Percentiles rank a stretch among this genome's conserved stretches.
phyloP scores from a whole-genome alignment of 768 basidiomycete species.

The Cubamyces sp. region DNA sequence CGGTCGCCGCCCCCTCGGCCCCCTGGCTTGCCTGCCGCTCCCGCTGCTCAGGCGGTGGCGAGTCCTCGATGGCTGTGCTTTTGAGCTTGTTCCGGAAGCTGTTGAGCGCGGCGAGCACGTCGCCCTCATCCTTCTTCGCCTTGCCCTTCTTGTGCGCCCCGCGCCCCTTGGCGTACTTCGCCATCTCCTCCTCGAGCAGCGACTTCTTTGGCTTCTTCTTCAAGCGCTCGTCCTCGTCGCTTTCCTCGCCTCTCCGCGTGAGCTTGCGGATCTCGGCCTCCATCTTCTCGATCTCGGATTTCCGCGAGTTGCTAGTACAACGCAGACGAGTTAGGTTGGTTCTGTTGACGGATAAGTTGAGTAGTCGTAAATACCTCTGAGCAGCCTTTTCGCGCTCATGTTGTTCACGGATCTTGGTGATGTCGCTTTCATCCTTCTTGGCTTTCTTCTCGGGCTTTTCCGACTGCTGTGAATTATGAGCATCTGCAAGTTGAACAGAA shows the following conservation, averaged over 20 bases:
- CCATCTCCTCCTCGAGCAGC: constrained; percentile 77
- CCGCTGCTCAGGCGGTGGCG: constrained; percentile 24
- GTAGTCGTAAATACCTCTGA: constrained; percentile 51
- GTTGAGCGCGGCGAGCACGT: constrained; percentile 67
- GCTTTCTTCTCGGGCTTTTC: constrained; percentile 36
- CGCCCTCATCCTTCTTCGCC: constrained; percentile 66
- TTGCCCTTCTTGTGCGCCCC: constrained; percentile 58
- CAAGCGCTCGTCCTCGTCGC: constrained; percentile 52
- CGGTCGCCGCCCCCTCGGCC: constrained; percentile 22
- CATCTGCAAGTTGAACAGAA: not conserved
- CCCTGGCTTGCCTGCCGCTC: constrained; percentile 16
- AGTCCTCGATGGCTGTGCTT: constrained; percentile 33
- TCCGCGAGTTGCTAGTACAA: constrained; percentile 57
- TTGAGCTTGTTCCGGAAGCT: constrained; percentile 76
- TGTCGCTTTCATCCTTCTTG: constrained; percentile 51
- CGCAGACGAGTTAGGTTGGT: not conserved
- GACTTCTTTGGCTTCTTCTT: constrained; percentile 70
- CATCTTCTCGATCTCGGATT: constrained; percentile 83
- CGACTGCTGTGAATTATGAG: not conserved
- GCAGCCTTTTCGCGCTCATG: constrained; percentile 74
- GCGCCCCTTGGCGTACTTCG: constrained; percentile 74
- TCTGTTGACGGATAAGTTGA: not conserved
- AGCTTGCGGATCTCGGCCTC: constrained; percentile 87
- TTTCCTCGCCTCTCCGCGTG: constrained; percentile 44
- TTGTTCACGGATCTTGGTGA: constrained; percentile 74